Evolutionary conservation across 1,139 yeast genomes (phyloP).

Genomic region (Nematodospora anomalae): DNA sequence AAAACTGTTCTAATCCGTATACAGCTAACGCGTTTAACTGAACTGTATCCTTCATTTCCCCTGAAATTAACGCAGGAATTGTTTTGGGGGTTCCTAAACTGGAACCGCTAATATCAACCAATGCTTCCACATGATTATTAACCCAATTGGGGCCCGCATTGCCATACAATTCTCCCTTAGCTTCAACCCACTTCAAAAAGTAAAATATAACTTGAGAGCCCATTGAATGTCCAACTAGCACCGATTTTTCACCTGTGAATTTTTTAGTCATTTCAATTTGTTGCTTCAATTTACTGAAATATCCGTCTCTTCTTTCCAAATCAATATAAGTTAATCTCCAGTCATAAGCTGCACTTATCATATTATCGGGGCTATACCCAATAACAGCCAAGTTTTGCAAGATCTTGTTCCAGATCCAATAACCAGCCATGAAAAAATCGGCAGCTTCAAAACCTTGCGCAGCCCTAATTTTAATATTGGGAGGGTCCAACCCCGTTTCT

Average conservation of each 20-base stretch:
- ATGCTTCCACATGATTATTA: constrained; percentile 74
- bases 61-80: constrained; percentile 84
- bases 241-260: constrained; percentile 66
- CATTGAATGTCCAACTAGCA: constrained; percentile 93
- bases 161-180: constrained; percentile 71
- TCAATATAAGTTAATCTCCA: constrained; percentile 94
- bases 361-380: constrained; percentile 88
- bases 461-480: constrained; percentile 74
- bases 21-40: constrained; percentile 91
- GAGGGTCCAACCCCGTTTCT: constrained; percentile 90
- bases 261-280: constrained; percentile 60
- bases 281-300: constrained; percentile 71
- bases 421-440: constrained; percentile 94
- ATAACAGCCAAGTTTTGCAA: constrained; percentile 89
- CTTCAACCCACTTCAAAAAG: constrained; percentile 95
- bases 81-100: constrained; percentile 92
- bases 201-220: constrained; percentile 87
- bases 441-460: constrained; percentile 98
- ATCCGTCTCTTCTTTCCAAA: constrained; percentile 81
- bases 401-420: constrained; percentile 98
- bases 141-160: constrained; percentile 91
- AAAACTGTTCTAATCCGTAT: constrained; percentile 90
- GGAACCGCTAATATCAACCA: constrained; percentile 86
- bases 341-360: constrained; percentile 91
- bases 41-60: constrained; percentile 97